Evolutionary conservation across 306 rosid species (phyloP), one percentile per base, ranked within the genome.

Genomic region (Vachellia collinsii): DNA sequence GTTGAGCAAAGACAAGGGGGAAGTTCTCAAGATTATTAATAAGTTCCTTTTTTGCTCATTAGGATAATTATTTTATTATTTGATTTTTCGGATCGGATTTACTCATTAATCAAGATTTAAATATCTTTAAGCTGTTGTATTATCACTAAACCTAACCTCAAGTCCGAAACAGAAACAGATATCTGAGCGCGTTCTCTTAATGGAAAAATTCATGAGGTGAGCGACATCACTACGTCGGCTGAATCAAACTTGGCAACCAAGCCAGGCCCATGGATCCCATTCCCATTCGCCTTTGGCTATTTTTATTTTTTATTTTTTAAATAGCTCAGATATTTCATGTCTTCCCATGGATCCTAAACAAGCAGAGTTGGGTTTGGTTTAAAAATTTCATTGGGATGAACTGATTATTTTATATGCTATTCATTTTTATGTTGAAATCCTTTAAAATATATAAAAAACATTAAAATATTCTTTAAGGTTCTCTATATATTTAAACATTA

Each of bases 231-330:
- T 68, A 83, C 87, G 88, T 82, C 53, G 85, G 42, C 38, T 11
- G 42, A 29, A 42, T 11, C 4, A 53, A 82, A 59, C 92, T 90
- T 88, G 91, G 53, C 79, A 78, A 80, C 79, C 91, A 88, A 46
- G 91, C 17, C 74, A 76, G 41, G 82, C 84, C 86, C 85, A 76
- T 48, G 39, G 76, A 74, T 82, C 50, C 58, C 36, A 0, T 4
- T 80, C 51, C 50, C 65, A 0, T 11, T 16, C 16, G 65, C 11
- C 6, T 3, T 56, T n/a, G 11, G 29, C 62, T 6, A 1, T 54
- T 54, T 5, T 7, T 11, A 0, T 4, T 14, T 4, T 48, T 48
- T 47, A 3, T 3, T 47, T 48, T 48, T 12, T 12, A 12, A 13
- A 9, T 54, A 13, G 63, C 63, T 20, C 63, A 20, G 29, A 56